A percentile compares a stretch with the other conserved stretches of the same genome.
phyloP scores from a whole-genome alignment of 2,329 filamentous ascomycete species.

The Knufia fluminis region DNA sequence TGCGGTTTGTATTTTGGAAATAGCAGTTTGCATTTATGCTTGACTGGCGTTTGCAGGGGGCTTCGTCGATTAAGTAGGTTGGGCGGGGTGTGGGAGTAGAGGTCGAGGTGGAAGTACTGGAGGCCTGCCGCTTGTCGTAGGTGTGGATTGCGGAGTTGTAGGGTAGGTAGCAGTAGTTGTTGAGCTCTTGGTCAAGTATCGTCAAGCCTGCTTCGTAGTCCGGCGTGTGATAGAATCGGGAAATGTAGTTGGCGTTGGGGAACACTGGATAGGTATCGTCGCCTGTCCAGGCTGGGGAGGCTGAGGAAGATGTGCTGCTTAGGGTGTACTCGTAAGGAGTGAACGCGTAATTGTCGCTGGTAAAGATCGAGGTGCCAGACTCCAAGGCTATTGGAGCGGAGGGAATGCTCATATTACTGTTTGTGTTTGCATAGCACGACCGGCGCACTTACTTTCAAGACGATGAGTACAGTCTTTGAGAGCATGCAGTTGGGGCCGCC shows the following conservation, averaged over 20 bases:
- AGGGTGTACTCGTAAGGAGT: background rate
- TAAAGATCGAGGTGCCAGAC: no score
- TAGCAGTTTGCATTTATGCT: background rate
- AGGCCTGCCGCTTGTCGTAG: background rate
- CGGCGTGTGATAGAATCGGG: background rate
- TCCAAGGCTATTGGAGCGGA: background rate
- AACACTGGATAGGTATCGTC: background rate
- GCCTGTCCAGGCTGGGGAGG: background rate
- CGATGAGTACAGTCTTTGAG: no score
- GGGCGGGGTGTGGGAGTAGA: background rate
- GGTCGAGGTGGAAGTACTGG: background rate
- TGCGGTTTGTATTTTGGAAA: background rate
- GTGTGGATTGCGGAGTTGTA: background rate
- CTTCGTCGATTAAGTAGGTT: background rate
- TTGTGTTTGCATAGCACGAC: no score
- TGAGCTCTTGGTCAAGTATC: background rate
- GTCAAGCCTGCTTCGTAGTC: background rate
- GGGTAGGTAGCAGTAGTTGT: background rate
- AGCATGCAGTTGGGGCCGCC: no score
- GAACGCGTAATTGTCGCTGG: background rate
- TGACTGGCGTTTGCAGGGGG: background rate
- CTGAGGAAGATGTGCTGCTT: background rate
- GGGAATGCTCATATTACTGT: background rate
- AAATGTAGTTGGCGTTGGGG: background rate
- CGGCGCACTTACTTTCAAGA: no score